Evolutionary conservation across 345 rosid species (phyloP), one percentile per base, ranked within the genome.

Genomic region (Eucalyptus victrix): DNA sequence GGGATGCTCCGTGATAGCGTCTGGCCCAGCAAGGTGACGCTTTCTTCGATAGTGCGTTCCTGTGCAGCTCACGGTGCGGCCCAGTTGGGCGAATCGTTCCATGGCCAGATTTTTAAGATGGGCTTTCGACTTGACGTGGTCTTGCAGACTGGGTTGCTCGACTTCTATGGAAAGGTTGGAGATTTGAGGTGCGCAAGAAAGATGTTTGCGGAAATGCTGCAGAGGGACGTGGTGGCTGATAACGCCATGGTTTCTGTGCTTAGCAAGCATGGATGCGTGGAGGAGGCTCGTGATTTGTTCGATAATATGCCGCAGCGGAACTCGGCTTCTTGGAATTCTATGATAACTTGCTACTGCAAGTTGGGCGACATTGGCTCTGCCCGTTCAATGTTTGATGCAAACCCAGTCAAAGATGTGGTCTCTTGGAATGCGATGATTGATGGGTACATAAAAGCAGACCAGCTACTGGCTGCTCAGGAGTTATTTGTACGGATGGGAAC

Each of bases 71-170:
- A 47, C 86, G 34, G 58, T 40, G 86, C 85, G 53, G 53, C 47
- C 81, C 89, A 18, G 51, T 53, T 88, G 37, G 89, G 89, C 53
- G 85, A 88, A 40, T 65, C 86, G 47, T 88, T 67, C 89, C 86
- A 88, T 32, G 32, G 58, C 58, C 47, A 47, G 28, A 30, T 88
- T 26, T 37, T 88, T 37, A 88, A 88, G 60, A 80, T 69, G 85
- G 89, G 89, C 4, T 88, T 65, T 54, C 86, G 34, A 42, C 53
- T 67, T 28, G 89, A 88, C 14, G 89, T 88, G 89, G 14, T 88
- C 85, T 54, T 88, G 89, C 89, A 88, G 89, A 88, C 89, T 50
- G 89, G 89, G 42, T 80, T 88, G 83, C 89, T 88, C 47, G 89
- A 88, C 85, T 69, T 88, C 58, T 67, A 88, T 67, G 89, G 83